Evolutionary conservation across 441 rosid genomes (phyloP).

Genomic region (Erodium trifolium): DNA sequence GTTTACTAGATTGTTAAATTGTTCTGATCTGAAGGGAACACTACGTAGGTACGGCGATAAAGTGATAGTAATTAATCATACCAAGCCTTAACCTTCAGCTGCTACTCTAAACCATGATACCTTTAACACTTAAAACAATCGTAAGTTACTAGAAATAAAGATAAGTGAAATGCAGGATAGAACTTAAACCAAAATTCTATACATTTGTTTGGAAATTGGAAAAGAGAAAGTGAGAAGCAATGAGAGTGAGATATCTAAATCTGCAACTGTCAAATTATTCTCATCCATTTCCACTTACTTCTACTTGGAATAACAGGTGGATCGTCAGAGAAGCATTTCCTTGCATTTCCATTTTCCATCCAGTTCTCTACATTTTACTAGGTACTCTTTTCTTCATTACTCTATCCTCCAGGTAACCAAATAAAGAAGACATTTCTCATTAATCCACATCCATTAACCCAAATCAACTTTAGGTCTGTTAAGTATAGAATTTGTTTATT

Average conservation of each 20-base stretch:
- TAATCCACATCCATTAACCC: background rate
- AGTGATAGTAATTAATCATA: background rate
- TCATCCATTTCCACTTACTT: background rate
- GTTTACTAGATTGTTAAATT: background rate
- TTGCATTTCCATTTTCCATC: background rate
- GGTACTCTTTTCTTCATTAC: background rate
- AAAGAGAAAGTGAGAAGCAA: slow-evolving; percentile 1
- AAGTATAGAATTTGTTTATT: background rate
- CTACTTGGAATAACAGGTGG: background rate
- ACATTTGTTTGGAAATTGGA: background rate
- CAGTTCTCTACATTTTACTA: background rate
- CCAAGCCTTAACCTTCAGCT: background rate
- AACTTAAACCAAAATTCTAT: background rate
- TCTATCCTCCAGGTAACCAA: background rate
- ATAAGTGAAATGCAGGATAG: background rate
- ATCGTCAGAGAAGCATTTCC: background rate
- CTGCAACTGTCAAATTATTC: background rate
- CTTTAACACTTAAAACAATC: background rate
- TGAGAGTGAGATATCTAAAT: background rate
- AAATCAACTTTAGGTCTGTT: background rate
- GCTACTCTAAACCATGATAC: background rate
- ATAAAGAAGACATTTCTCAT: background rate
- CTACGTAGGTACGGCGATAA: background rate
- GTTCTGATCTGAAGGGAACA: background rate
- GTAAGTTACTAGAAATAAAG: background rate